Percentiles rank a stretch among this genome's conserved stretches.
Evolutionary conservation across 2,329 filamentous ascomycete species (phyloP).

Genomic region (Trichothecium roseum): DNA sequence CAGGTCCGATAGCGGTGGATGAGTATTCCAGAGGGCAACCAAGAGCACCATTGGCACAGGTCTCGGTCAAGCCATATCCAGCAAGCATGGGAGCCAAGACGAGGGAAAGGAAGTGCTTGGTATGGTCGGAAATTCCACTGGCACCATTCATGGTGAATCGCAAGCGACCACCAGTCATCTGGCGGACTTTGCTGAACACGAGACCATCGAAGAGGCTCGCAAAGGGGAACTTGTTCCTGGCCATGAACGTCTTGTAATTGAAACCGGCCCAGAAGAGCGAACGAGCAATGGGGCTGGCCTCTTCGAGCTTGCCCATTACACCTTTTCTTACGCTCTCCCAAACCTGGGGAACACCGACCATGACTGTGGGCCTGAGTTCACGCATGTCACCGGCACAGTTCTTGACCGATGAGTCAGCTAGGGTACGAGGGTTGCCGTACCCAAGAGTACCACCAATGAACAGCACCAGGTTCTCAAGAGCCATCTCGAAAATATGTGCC

Average conservation of each 20-base stretch:
- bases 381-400: constrained; percentile 92
- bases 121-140: constrained; percentile 79
- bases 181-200: constrained; percentile 86
- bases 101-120: constrained; percentile 82
- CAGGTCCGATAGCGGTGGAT: constrained; percentile 63
- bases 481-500: constrained; percentile 93
- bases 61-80: constrained; percentile 93
- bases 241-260: constrained; percentile 48
- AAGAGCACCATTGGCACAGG: constrained; percentile 71
- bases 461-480: constrained; percentile 83
- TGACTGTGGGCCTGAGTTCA: constrained; percentile 78
- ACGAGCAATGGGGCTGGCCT: constrained; percentile 57
- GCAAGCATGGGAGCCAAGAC: constrained; percentile 89
- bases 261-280: constrained; percentile 67
- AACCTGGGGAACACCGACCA: constrained; percentile 90
- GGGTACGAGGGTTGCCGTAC: constrained; percentile 82
- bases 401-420: constrained; percentile 75
- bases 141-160: constrained; percentile 92
- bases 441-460: constrained; percentile 88
- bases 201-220: constrained; percentile 64
- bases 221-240: constrained; percentile 51
- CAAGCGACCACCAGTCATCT: constrained; percentile 78
- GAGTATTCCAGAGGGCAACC: constrained; percentile 82
- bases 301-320: constrained; percentile 68
- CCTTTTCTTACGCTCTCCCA: constrained; percentile 98